Percentiles rank a stretch among this genome's conserved stretches.
phyloP scores from a whole-genome alignment of 148 eudicot species.

The Silene conica region DNA sequence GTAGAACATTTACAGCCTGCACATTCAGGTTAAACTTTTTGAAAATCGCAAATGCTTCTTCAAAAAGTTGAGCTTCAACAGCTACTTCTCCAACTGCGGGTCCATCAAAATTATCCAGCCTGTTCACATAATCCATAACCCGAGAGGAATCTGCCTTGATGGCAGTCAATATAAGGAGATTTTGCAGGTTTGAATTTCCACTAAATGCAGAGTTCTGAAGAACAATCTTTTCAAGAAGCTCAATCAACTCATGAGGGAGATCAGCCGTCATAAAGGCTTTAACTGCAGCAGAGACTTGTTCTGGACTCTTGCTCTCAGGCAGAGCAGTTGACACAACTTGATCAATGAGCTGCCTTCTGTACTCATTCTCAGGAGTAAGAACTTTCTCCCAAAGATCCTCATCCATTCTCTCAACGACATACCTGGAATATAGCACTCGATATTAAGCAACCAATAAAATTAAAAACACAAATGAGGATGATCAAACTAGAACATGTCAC shows the following conservation, averaged over 20 bases:
- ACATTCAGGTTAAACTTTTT: conserved; percentile 97
- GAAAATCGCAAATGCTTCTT: conserved; percentile 96
- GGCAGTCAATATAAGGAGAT: conserved; percentile 93
- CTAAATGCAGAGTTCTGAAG: conserved; percentile 98
- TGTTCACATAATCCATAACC: conserved; percentile 93
- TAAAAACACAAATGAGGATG: neutral
- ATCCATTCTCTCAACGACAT: conserved; percentile 96
- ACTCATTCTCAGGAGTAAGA: conserved; percentile 90
- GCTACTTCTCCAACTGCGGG: conserved; percentile 99
- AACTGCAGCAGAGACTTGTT: conserved; percentile 99
- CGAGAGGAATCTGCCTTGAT: conserved; percentile 93
- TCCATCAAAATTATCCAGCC: conserved; percentile 98
- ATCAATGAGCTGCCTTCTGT: conserved; percentile 91
- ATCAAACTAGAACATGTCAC: conserved; percentile 25
- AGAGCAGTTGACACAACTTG: conserved; percentile 99
- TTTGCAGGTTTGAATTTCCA: conserved; percentile 92
- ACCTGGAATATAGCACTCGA: conserved; percentile 34
- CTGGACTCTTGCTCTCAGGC: conserved; percentile 99
- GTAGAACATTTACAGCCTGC: conserved; percentile 84
- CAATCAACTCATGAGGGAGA: conserved; percentile 95
- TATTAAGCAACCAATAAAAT: conserved; percentile 14
- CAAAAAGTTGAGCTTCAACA: conserved; percentile 89
- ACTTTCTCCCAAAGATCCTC: conserved; percentile 93
- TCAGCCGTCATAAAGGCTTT: conserved; percentile 99
- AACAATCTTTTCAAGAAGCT: conserved; percentile 97